These are phyloP conservation scores for Fusarium neocosmosporiellum DNA, from an alignment of 2,329 filamentous ascomycete species.

Conservation along the genomic window DNA sequence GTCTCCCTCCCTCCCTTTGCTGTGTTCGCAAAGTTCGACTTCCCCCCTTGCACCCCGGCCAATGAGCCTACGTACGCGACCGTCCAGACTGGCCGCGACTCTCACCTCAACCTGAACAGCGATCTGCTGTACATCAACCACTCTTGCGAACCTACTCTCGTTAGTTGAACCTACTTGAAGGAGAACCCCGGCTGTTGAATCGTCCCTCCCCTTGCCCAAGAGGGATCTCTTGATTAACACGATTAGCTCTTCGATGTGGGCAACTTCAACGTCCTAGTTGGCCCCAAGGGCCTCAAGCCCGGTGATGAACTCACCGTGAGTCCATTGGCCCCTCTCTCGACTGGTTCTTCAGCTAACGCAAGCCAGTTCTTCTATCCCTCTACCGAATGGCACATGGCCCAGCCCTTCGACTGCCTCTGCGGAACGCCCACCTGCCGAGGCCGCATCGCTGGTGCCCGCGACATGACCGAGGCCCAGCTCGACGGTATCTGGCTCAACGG, in stretches of 20 bases:
- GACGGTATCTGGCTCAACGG: slow-evolving; percentile 70
- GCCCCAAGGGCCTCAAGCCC: slow-evolving; percentile 63
- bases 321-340: neutral
- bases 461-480: slow-evolving; percentile 66
- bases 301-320: slow-evolving; percentile 69
- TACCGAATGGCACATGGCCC: slow-evolving; percentile 80
- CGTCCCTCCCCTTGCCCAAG: neutral
- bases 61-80: slow-evolving; percentile 71
- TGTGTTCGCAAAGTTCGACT: slow-evolving; percentile 73
- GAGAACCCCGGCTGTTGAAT: slow-evolving; percentile 19
- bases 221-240: slow-evolving; percentile 14
- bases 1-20: slow-evolving; percentile 69
- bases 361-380: slow-evolving; percentile 77
- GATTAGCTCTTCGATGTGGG: slow-evolving; percentile 69
- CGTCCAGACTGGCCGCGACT: slow-evolving; percentile 67
- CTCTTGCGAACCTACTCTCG: slow-evolving; percentile 73
- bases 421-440: slow-evolving; percentile 67
- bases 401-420: slow-evolving; percentile 76
- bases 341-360: slow-evolving; percentile 1
- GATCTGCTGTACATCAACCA: slow-evolving; percentile 77
- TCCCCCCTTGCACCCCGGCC: slow-evolving; percentile 70
- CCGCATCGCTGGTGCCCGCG: slow-evolving; percentile 70
- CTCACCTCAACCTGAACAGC: slow-evolving; percentile 72
- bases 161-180: slow-evolving; percentile 53
- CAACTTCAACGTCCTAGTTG: slow-evolving; percentile 67